Base-by-base conservation (phyloP, 148 eudicot genomes). In the Camellia japonica region DNA sequence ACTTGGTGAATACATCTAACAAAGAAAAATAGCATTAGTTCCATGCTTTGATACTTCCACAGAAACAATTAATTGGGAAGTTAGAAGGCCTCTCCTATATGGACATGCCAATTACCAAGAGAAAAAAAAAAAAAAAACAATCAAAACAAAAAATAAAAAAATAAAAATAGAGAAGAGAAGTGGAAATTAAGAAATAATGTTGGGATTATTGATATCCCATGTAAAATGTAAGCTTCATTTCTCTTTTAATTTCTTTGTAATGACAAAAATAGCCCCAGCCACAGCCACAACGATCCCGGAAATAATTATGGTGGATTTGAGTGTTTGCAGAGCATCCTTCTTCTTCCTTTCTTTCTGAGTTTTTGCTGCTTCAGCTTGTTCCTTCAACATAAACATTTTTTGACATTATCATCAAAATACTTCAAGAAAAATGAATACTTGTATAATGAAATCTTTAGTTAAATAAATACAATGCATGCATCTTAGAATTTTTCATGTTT, bases 281-380 rank as follows among this genome's bases (percentile, higher is more conserved):
- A 92, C 81, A 42, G 91, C 90, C 65, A 94, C 80, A 54, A 91
- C 77, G 2, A 91, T 84, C 46, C 97, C 97, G 0, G 98, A 88
- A 60, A 91, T 82, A 11, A 92, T 86, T 3, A 94, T 68, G 49
- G 88, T 84, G 15, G 86, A 85, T 72, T 89, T 94, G 13, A 92
- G 72, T 3, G 85, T 80, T 73, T 89, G 87, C 73, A 86, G 46
- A 2, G 88, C 82, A 76, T 88, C 90, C 47, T 82, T 79, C 82
- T 80, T 87, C 61, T 80, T 82, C 23, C 73, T 61, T 54, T 85
- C 80, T 73, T 84, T 87, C 49, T 85, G 83, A 77, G 78, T 30
- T 62, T 72, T 78, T 8, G 62, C 81, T 0, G 72, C 84, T 73
- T 79, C 83, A 14, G 44, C 59, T 80, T 82, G 72, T 54, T 84